Evolutionary conservation across 257 asterid genomes (phyloP).

Genomic region (Pogostemon cablin): DNA sequence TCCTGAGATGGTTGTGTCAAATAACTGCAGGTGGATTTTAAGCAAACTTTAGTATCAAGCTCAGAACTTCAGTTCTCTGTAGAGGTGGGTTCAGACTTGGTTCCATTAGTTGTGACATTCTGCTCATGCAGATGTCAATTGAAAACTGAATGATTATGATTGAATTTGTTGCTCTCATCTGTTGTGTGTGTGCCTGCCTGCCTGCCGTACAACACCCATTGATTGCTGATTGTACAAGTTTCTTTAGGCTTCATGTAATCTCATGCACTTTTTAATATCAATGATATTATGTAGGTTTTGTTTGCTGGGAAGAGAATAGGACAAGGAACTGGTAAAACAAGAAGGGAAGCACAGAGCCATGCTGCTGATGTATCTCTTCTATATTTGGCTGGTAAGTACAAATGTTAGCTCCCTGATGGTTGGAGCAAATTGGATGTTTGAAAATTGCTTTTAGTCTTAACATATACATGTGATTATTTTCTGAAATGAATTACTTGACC

Average conservation of each 20-base stretch:
- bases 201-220: not conserved
- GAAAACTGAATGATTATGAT: conserved; percentile 24
- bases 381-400: conserved; percentile 74
- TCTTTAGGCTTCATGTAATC: conserved; percentile 12
- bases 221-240: conserved; percentile 25
- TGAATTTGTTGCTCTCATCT: not conserved
- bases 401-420: conserved; percentile 27
- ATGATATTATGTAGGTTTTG: conserved; percentile 57
- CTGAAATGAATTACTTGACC: not conserved
- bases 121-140: conserved; percentile 7
- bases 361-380: conserved; percentile 85
- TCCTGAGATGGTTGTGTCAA: conserved; percentile 40
- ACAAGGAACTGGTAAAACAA: conserved; percentile 83
- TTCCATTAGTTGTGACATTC: conserved; percentile 13
- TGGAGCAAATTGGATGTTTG: conserved; percentile 22
- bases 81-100: conserved; percentile 59
- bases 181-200: not conserved
- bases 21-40: conserved; percentile 80
- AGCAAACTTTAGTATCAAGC: conserved; percentile 54
- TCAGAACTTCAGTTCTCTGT: conserved; percentile 62
- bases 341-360: conserved; percentile 79
- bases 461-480: not conserved
- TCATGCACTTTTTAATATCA: conserved; percentile 18
- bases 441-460: conserved; percentile 19
- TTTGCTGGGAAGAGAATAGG: conserved; percentile 93